Conservation (phyloP, 148 eudicot species). For the Arbutus unedo region DNA sequence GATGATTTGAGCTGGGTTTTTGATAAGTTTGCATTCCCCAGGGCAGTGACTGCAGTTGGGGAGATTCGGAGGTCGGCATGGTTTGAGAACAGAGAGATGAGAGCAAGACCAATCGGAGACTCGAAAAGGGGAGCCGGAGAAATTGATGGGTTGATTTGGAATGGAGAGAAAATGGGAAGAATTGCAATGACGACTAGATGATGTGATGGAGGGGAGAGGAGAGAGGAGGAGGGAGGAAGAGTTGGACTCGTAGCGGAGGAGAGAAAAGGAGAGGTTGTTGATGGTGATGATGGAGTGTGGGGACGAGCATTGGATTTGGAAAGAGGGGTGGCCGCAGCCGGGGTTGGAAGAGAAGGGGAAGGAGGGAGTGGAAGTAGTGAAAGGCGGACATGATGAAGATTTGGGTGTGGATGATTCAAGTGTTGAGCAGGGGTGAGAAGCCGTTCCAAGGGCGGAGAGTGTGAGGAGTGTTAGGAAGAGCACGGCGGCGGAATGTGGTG, state of each 20-base stretch:
- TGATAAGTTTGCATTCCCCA: slow-evolving; percentile 49
- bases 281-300: slow-evolving; percentile 36
- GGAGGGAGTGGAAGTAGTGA: slow-evolving; percentile 39
- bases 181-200: slow-evolving; percentile 19
- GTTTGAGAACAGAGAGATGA: slow-evolving; percentile 47
- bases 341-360: slow-evolving; percentile 54
- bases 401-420: too few species aligned
- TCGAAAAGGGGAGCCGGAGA: slow-evolving; percentile 49
- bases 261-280: slow-evolving; percentile 50
- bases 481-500: slow-evolving; percentile 8
- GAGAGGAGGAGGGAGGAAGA: slow-evolving; percentile 41
- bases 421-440: slow-evolving; percentile 21
- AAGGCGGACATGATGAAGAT: slow-evolving; percentile 48
- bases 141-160: slow-evolving; percentile 41
- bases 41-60: slow-evolving; percentile 60
- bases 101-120: slow-evolving; percentile 58
- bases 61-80: slow-evolving; percentile 39
- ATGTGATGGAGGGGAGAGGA: slow-evolving; percentile 21
- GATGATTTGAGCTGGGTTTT: slow-evolving; percentile 43
- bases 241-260: slow-evolving; percentile 37
- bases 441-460: neutral
- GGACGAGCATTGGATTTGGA: slow-evolving; percentile 40
- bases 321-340: slow-evolving; percentile 67
- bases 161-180: slow-evolving; percentile 21
- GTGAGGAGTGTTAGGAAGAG: neutral